These are phyloP conservation scores for Colletotrichum acutatum DNA, from an alignment of 2,329 filamentous ascomycete species.

Conservation along the genomic window DNA sequence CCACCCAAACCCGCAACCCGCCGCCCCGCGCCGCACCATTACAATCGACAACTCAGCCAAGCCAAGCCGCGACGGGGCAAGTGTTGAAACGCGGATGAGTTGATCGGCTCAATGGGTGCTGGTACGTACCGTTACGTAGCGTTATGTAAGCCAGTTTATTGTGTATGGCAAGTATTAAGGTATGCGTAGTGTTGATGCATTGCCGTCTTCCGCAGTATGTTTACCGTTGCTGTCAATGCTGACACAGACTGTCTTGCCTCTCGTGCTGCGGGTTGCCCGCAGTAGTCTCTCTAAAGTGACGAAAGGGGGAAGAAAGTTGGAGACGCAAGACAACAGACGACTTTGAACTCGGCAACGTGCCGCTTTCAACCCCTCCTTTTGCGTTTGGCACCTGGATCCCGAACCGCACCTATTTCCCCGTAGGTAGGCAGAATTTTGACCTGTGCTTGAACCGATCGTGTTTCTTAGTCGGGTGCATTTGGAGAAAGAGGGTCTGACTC, in stretches of 20 bases:
- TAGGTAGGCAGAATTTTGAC: background rate
- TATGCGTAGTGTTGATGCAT: too few relatives aligned
- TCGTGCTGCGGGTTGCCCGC: conserved; percentile 15
- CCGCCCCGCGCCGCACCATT: conserved; percentile 3
- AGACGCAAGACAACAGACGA: background rate
- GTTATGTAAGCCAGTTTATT: background rate
- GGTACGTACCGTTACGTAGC: background rate
- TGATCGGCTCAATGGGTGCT: background rate
- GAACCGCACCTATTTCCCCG: background rate
- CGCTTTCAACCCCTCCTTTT: background rate
- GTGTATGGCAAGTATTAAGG: background rate
- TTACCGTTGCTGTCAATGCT: background rate
- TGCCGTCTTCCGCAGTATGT: background rate
- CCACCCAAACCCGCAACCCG: background rate
- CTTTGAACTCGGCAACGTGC: conserved; percentile 27
- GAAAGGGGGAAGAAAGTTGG: conserved; percentile 12
- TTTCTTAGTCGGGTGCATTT: background rate
- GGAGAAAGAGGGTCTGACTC: conserved; percentile 13
- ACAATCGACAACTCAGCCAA: background rate
- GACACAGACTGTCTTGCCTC: conserved; percentile 7
- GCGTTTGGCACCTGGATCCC: background rate
- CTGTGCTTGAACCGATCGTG: background rate
- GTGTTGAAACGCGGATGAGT: conserved; percentile 24
- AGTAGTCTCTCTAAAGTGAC: background rate
- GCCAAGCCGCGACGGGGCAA: conserved; percentile 11